Conservation (phyloP, 2,329 filamentous ascomycete genomes). For the Fusarium vanettenii region DNA sequence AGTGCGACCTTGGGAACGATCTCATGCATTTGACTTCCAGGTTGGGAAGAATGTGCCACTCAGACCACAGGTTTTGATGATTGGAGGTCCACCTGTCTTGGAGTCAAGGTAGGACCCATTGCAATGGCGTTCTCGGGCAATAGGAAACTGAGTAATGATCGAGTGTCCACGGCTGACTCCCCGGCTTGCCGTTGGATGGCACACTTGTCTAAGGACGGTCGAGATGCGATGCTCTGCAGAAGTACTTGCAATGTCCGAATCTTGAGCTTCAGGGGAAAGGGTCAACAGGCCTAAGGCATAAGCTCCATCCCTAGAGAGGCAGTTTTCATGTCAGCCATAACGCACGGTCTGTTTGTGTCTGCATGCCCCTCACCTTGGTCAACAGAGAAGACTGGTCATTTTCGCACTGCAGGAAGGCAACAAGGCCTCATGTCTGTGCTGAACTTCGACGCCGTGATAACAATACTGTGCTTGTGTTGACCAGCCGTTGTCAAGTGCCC, state of each 20-base stretch:
- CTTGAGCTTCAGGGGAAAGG: not conserved
- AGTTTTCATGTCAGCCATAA: not conserved
- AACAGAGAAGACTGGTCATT: not conserved
- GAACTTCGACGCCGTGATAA: not conserved
- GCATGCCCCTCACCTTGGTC: not conserved
- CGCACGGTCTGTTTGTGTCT: not conserved
- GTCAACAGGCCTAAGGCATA: not conserved
- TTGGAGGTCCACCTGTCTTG: not conserved
- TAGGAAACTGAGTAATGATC: not conserved
- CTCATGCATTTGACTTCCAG: constrained; percentile 12
- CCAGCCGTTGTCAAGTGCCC: not conserved
- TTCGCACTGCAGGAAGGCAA: not conserved
- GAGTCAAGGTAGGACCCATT: not conserved
- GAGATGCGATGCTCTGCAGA: not conserved
- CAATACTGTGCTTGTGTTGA: not conserved
- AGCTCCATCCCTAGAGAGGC: not conserved
- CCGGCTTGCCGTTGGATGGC: not conserved
- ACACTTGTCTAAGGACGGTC: not conserved
- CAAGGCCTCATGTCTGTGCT: not conserved
- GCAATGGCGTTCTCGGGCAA: not conserved
- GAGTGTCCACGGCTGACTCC: not conserved
- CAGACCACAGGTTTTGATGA: not conserved
- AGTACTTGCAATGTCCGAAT: not conserved
- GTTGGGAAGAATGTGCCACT: constrained; percentile 5
- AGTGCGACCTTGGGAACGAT: constrained; percentile 21